Evolutionary conservation across 2,329 filamentous ascomycete species (phyloP).

Genomic region (Alternaria burnsii): DNA sequence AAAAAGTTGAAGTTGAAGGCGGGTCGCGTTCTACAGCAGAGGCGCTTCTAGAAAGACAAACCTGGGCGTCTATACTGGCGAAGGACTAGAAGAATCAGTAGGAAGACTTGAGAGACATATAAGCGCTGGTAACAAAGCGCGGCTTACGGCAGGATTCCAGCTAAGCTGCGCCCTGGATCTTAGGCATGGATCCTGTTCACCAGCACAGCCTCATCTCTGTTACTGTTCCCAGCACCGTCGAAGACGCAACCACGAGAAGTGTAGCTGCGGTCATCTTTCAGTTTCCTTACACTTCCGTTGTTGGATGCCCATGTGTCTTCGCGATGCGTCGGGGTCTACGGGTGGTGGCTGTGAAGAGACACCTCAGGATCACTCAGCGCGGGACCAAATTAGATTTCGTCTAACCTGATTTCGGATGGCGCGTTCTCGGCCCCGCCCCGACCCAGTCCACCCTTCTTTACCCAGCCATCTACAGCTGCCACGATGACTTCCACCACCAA

Average conservation of each 20-base stretch:
- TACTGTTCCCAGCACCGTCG: slow-evolving; percentile 1
- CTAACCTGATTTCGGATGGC: slow-evolving; percentile 16
- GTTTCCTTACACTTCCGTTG: not conserved
- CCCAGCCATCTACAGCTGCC: not conserved
- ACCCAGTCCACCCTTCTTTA: not conserved
- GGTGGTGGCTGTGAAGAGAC: slow-evolving; percentile 20
- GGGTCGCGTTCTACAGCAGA: not conserved
- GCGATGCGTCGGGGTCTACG: slow-evolving; percentile 5
- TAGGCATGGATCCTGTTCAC: slow-evolving; percentile 13
- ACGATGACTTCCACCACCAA: not conserved
- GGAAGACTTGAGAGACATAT: not conserved
- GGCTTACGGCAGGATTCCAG: slow-evolving; percentile 16
- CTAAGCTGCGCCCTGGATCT: slow-evolving; percentile 7
- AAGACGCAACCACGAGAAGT: not conserved
- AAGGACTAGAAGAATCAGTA: not conserved
- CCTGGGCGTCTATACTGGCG: not conserved
- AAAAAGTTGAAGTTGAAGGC: not conserved
- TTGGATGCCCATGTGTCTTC: slow-evolving; percentile 1
- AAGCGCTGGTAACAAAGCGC: not conserved
- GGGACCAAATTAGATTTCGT: slow-evolving; percentile 19
- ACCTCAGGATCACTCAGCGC: slow-evolving; percentile 1
- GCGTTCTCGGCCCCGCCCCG: slow-evolving; percentile 4
- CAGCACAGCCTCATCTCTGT: slow-evolving; percentile 11
- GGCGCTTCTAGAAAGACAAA: not conserved
- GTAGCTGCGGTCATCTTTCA: slow-evolving; percentile 1